Evolutionary conservation across 345 rosid species (phyloP), one percentile per base, ranked within the genome.

Genomic region (Bruguiera parviflora): DNA sequence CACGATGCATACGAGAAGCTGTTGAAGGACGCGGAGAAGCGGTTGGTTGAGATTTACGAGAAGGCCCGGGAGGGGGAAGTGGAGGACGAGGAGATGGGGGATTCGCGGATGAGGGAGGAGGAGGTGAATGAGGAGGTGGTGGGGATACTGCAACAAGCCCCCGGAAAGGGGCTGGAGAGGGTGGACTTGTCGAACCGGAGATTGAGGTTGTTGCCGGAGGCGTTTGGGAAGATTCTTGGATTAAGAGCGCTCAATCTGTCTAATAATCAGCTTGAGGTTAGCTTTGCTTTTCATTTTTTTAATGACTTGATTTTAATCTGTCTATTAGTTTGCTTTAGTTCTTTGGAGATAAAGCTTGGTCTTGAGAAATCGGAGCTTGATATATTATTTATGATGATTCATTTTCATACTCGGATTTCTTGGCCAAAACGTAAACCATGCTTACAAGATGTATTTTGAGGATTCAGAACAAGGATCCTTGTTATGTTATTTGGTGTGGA

Each of bases 11-110:
- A 90, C 55, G 94, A 76, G 77, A 89, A 75, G 84, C 78, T 95
- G 80, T 63, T 90, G 78, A 88, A 83, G 79, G 97, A 87, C 32
- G 98, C 90, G 3, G 99, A 95, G 80, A 78, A 83, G 74, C 80
- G 81, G 71, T 78, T 95, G 52, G 92, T 83, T 53, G 75, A 68
- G 83, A 88, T 95, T 63, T 90, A 90, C 58, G 96, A 89, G 71
- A 78, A 72, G 2, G 89, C 86, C 0, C 88, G 74, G 69, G 74
- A 28, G 16, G 80, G 69, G 22, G 67, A 15, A 20, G 47, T 27
- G 32, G 66, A 64, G 0, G 78, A 76, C 61, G 78, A 59, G 19
- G 82, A 65, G 27, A 75, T 78, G 5, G 75, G 73, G 5, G 71
- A 58, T 57, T 69, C 29, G 16, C 58, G 62, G 43, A 76, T 28